phyloP scores from a whole-genome alignment of 345 rosid genomes.

The Eutrema heterophyllum region DNA sequence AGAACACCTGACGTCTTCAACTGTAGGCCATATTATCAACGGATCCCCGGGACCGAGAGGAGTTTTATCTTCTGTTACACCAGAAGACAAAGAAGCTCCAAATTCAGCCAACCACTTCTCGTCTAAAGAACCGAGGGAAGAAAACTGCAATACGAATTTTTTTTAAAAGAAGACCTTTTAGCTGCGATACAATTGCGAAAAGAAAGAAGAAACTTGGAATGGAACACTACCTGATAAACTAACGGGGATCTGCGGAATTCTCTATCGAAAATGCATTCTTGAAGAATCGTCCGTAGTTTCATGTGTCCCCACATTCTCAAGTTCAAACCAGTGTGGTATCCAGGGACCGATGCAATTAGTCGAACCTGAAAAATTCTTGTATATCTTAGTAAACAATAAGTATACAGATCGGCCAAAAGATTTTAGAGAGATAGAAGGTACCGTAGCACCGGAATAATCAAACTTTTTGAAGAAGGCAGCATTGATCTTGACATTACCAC shows the following conservation, averaged over 20 bases:
- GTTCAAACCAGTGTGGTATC: conserved; percentile 76
- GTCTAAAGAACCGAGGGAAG: conserved; percentile 91
- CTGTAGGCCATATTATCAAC: conserved; percentile 84
- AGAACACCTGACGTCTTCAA: conserved; percentile 89
- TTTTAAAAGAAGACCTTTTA: neutral
- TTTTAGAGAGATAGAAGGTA: conserved; percentile 25
- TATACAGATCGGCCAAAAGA: neutral
- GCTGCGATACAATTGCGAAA: neutral
- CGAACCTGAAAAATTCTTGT: conserved; percentile 50
- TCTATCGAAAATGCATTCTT: conserved; percentile 64
- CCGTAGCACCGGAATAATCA: conserved; percentile 61
- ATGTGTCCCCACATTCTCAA: conserved; percentile 92
- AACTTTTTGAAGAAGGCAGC: conserved; percentile 83
- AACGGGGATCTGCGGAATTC: conserved; percentile 80
- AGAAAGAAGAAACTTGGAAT: neutral
- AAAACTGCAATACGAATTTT: conserved; percentile 59
- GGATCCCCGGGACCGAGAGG: conserved; percentile 83
- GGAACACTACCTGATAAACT: conserved; percentile 71
- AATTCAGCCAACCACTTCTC: conserved; percentile 94
- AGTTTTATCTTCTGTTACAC: conserved; percentile 61
- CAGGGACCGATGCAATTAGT: conserved; percentile 88
- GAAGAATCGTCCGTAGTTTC: conserved; percentile 68
- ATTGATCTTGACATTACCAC: conserved; percentile 56
- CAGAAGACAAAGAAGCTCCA: conserved; percentile 79
- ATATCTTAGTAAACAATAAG: neutral